Evolutionary conservation across 2,329 filamentous ascomycete species (phyloP).

Genomic region (Stachybotrys chlorohalonatus): DNA sequence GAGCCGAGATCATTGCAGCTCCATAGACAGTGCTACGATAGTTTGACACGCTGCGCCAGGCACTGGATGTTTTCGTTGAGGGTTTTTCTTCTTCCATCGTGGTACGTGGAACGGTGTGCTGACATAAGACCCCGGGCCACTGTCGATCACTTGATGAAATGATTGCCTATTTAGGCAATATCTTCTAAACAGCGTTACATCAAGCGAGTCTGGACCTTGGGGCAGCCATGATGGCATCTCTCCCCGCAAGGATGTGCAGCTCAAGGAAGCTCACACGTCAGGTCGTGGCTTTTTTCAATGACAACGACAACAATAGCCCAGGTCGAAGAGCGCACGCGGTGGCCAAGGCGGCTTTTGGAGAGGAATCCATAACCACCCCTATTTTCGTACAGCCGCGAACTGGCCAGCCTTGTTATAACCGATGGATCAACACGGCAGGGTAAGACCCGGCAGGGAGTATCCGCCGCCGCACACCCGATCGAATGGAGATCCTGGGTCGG

Average conservation of each 20-base stretch:
- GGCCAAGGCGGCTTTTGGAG: too few relatives aligned
- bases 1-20: neutral
- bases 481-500: neutral
- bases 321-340: too few relatives aligned
- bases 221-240: neutral
- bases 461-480: neutral
- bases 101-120: neutral
- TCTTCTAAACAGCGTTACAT: neutral
- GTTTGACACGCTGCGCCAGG: neutral
- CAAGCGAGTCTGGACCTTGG: neutral
- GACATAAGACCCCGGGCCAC: neutral
- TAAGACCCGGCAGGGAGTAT: neutral
- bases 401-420: neutral
- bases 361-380: neutral
- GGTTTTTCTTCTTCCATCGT: too few relatives aligned
- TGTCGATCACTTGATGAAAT: neutral
- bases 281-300: too few relatives aligned
- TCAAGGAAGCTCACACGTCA: too few relatives aligned
- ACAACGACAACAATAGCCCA: too few relatives aligned
- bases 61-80: too few relatives aligned
- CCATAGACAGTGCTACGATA: neutral
- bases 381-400: neutral
- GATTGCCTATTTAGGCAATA: neutral
- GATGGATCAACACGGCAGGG: neutral
- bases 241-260: neutral